These are phyloP conservation scores for Aspergillus pseudoterreus DNA, from an alignment of 2,329 filamentous ascomycete genomes.

Conservation along the genomic window DNA sequence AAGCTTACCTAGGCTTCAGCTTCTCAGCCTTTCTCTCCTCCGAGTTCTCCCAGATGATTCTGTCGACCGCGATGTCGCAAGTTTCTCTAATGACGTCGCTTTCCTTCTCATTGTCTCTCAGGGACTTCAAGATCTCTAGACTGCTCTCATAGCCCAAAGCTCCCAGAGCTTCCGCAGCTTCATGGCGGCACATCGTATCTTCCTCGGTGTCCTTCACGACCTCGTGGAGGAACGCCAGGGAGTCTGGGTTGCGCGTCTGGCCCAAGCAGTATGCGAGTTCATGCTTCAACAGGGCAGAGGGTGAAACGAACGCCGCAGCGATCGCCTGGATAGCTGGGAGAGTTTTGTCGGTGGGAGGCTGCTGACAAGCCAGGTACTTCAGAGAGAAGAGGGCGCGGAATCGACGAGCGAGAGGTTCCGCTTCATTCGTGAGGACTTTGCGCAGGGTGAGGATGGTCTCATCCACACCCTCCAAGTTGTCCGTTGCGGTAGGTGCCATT, in stretches of 20 bases:
- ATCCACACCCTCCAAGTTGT: constrained; percentile 21
- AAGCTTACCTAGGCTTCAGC: constrained; percentile 68
- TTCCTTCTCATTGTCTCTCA: constrained; percentile 73
- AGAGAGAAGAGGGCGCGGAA: constrained; percentile 97
- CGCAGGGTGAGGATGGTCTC: constrained; percentile 49
- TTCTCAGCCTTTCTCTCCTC: constrained; percentile 69
- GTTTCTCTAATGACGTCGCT: constrained; percentile 84
- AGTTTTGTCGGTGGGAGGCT: constrained; percentile 54
- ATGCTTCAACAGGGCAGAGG: constrained; percentile 89
- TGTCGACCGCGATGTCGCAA: constrained; percentile 91
- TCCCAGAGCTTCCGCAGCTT: constrained; percentile 91
- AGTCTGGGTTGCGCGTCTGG: constrained; percentile 75
- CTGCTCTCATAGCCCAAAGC: constrained; percentile 75
- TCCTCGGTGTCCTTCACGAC: constrained; percentile 77
- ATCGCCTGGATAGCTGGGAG: constrained; percentile 73
- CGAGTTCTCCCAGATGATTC: constrained; percentile 89
- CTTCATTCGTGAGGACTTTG: constrained; percentile 74
- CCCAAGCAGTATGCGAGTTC: constrained; percentile 96
- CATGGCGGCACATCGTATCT: constrained; percentile 92
- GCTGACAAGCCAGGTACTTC: constrained; percentile 79
- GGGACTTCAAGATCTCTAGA: constrained; percentile 67
- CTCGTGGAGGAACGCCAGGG: constrained; percentile 66
- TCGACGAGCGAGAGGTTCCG: constrained; percentile 76
- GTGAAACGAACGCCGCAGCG: constrained; percentile 77
- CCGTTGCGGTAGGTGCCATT: constrained; percentile 34